These are phyloP conservation scores for Rhodotorula diobovata DNA, from an alignment of 768 basidiomycete species.

Conservation along the genomic window DNA sequence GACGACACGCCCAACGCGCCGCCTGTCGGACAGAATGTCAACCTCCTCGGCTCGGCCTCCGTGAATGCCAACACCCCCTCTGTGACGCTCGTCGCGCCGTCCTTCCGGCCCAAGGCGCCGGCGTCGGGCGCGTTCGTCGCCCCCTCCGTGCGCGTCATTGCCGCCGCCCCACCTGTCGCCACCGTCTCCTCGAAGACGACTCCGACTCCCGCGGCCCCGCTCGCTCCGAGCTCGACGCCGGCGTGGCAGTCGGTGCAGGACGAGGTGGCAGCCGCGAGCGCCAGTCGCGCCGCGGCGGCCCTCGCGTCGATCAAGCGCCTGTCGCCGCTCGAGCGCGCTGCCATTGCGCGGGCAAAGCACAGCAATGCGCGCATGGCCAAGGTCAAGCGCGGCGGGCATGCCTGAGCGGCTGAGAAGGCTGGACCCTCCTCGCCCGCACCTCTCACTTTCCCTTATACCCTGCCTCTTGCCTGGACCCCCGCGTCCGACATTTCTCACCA, in stretches of 20 bases:
- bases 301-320: not conserved
- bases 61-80: not conserved
- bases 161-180: too few species aligned
- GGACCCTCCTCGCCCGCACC: not conserved
- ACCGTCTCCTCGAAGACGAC: not conserved
- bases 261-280: not conserved
- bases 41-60: not conserved
- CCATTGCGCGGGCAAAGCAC: not conserved
- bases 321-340: not conserved
- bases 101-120: not conserved
- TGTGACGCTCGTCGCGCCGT: not conserved
- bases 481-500: too few species aligned
- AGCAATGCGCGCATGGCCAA: not conserved
- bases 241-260: not conserved
- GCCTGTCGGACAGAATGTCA: conserved; percentile 7
- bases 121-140: not conserved
- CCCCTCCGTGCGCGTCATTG: not conserved
- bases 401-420: not conserved
- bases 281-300: not conserved
- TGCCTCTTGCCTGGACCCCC: not conserved
- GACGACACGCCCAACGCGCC: conserved; percentile 24
- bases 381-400: not conserved
- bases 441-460: not conserved
- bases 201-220: not conserved
- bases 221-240: not conserved